These are phyloP conservation scores for Selenicereus undatus DNA, from an alignment of 148 eudicot genomes.

Conservation along the genomic window DNA sequence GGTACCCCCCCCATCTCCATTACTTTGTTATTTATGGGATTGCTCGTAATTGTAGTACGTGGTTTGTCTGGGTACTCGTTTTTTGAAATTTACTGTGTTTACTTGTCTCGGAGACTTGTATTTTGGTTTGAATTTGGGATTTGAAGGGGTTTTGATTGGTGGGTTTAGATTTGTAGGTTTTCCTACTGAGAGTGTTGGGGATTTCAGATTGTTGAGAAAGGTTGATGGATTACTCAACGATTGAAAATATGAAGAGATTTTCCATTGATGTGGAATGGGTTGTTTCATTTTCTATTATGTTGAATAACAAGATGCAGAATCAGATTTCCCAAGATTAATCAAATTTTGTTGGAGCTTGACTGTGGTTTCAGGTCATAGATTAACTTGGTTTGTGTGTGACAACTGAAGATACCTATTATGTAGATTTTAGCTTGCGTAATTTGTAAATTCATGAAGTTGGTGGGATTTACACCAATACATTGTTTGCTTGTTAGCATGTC, in stretches of 20 bases:
- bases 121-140: background rate
- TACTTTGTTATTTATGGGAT: too few species aligned
- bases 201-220: background rate
- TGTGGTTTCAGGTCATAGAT: background rate
- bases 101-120: background rate
- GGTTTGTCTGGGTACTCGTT: background rate
- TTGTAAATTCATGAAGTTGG: background rate
- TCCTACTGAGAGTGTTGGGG: background rate
- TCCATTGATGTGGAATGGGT: too few species aligned
- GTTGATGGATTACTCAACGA: background rate
- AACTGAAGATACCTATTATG: background rate
- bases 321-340: too few species aligned
- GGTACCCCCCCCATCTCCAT: slow-evolving; percentile 24
- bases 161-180: background rate
- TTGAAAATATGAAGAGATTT: background rate
- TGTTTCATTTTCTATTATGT: too few species aligned
- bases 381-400: background rate
- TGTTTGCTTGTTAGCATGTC: too few species aligned
- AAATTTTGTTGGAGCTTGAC: background rate
- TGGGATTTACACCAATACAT: too few species aligned
- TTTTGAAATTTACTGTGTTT: background rate
- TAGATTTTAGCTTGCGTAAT: background rate
- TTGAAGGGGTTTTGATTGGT: background rate
- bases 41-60: background rate
- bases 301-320: too few species aligned